Conservation (phyloP, 2,329 filamentous ascomycete species). For the Ramularia collo-cygni region DNA sequence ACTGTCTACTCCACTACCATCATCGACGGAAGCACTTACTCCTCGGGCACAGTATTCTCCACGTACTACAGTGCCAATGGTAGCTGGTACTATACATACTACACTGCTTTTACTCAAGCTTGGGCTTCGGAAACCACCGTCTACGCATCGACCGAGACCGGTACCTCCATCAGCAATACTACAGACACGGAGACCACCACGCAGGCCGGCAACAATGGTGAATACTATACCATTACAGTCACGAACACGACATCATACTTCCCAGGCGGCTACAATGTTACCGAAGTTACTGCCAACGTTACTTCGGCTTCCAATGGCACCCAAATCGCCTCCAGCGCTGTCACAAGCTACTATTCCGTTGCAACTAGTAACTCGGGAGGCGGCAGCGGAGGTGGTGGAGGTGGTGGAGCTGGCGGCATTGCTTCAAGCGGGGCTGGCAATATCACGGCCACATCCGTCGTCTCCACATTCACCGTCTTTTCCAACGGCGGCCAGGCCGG, state of each 20-base stretch:
- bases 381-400: constrained; percentile 5
- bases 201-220: constrained; percentile 14
- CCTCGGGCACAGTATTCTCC: constrained; percentile 24
- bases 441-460: constrained; percentile 17
- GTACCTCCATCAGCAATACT: constrained; percentile 14
- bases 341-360: constrained; percentile 20
- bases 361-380: constrained; percentile 19
- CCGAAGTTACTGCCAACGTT: constrained; percentile 16
- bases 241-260: constrained; percentile 15
- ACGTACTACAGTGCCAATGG: constrained; percentile 22
- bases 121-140: constrained; percentile 27
- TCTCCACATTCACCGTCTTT: constrained; percentile 16
- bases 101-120: constrained; percentile 21
- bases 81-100: constrained; percentile 27
- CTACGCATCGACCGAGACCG: constrained; percentile 19
- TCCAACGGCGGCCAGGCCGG: constrained; percentile 11
- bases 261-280: constrained; percentile 18
- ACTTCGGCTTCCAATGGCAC: constrained; percentile 21
- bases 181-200: constrained; percentile 9
- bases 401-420: constrained; percentile 7
- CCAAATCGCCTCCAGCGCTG: constrained; percentile 19
- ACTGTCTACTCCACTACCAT: constrained; percentile 25
- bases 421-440: constrained; percentile 14
- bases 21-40: constrained; percentile 26
- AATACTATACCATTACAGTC: constrained; percentile 11